Evolutionary conservation across 805 yeast genomes (phyloP), one percentile per base, ranked within the genome.

Genomic region (Naumovozyma castellii): DNA sequence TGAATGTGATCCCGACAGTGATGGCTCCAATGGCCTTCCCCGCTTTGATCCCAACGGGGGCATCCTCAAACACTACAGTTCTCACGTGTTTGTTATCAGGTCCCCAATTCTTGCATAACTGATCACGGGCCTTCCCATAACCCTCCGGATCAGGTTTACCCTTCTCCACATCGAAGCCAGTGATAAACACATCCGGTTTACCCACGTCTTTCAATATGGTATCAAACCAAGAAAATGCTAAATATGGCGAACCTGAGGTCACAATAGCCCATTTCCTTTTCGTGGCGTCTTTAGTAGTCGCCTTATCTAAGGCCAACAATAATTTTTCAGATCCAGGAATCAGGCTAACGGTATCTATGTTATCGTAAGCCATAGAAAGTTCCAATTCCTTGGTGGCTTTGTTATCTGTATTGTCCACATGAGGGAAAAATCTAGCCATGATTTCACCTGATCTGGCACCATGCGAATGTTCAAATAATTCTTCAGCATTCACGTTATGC

Each of bases 121-220:
- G 76, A 40, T 72, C 76, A 31, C 59, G 49, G 36, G 82, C 84
- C 47, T 59, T 51, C 35, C 68, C 64, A 65, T 83, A 84, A 33
- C 92, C 90, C 65, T 76, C 76, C 5, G 94, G 94, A 63, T 83
- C 73, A 16, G 94, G 94, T 67, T 84, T 84, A 47, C 92, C 92
- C 48, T 67, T 66, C 35, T 66, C 59, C 44, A 83, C 88, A 57
- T 75, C 76, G 58, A 76, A 84, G 30, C 86, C 88, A 29, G 90
- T 80, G 51, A 84, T 76, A 62, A 84, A 84, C n/a, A 76, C 73
- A 44, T 78, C 76, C 33, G 94, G 94, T 53, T 68, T 66, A 30
- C 69, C 70, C 28, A 68, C 63, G 36, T 73, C 72, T 50, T 80
- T 70, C 59, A 82, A 73, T 16, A 50, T 48, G 9, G 47, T 46